phyloP scores from a whole-genome alignment of 306 rosid species.

The Ochetophila trinervis region DNA sequence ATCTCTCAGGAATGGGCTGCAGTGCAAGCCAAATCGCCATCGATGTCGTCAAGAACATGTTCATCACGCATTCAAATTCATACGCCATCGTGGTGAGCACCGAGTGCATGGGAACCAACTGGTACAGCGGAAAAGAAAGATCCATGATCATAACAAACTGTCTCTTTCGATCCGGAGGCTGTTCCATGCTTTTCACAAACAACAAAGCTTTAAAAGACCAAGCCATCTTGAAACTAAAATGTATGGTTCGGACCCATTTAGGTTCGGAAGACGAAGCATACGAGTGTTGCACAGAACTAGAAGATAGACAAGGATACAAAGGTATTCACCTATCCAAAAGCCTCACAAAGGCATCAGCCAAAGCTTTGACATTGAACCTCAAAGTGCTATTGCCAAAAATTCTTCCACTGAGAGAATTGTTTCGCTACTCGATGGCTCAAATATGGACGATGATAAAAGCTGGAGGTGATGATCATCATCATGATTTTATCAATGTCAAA shows the following conservation, averaged over 20 bases:
- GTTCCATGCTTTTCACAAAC: constrained; percentile 70
- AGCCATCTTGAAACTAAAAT: constrained; percentile 61
- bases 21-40: constrained; percentile 68
- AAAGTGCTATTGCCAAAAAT: constrained; percentile 46
- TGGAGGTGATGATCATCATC: not conserved
- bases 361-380: constrained; percentile 55
- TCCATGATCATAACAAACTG: constrained; percentile 74
- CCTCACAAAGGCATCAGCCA: constrained; percentile 58
- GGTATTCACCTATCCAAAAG: constrained; percentile 61
- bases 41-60: constrained; percentile 58
- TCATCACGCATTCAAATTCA: constrained; percentile 35
- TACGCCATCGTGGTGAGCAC: constrained; percentile 74
- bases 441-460: not conserved
- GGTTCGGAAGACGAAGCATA: constrained; percentile 75
- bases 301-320: constrained; percentile 50
- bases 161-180: constrained; percentile 67
- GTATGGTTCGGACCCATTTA: constrained; percentile 54
- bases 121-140: constrained; percentile 66
- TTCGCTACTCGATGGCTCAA: constrained; percentile 19
- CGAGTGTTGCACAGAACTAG: constrained; percentile 63
- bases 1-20: constrained; percentile 84
- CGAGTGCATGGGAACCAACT: constrained; percentile 61
- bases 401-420: constrained; percentile 52
- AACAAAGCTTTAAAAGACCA: constrained; percentile 29
- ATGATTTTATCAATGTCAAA: constrained; percentile 40